Base-by-base conservation (phyloP, 2,329 filamentous ascomycete genomes). In the Penicillium digitatum region DNA sequence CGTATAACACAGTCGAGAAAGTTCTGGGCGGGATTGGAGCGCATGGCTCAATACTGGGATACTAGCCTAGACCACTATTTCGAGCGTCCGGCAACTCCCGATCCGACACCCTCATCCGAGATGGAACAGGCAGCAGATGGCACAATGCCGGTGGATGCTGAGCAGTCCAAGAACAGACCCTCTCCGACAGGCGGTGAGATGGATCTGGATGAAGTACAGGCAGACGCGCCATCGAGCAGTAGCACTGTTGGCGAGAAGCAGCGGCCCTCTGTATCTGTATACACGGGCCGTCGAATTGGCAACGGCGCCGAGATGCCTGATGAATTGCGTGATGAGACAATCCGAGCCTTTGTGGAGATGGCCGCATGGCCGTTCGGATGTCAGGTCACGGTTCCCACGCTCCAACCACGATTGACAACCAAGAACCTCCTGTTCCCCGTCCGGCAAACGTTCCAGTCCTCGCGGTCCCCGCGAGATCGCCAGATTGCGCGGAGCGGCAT, bases 31-130 rank as follows among this genome's bases (percentile, higher is more conserved):
- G 79, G 77, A 2, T 72, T 87, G 49, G 81, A 85, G 60, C 78
- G 77, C 34, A 77, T 86, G 77, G 75, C 81, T 16, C 81, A 82
- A 59, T 86, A 84, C 64, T 87, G 84, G 83, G 84, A 87, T 64
- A 76, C 74, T 37, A 83, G 79, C 55, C 65, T 80, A 45, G 84
- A 87, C 61, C 70, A 83, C 29, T 84, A 84, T 66, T 77, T 77
- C 54, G 74, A 77, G 50, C 68, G 71, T 16, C 67, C 72, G 26
- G 63, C 62, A 20, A 64, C 62, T 0, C 65, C 67, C 11, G 59
- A 64, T 44, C 57, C 51, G n/a, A 60, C 62, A 1, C 49, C 63
- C 3, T 57, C 62, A 26, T 44, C 44, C 11, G 60, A 62, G 52
- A 60, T 52, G 29, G 64, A 47, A 31, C 57, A 57, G 40, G 38